phyloP scores from a whole-genome alignment of 371 early-diverging fungal genomes.

The Mortierella sp. region DNA sequence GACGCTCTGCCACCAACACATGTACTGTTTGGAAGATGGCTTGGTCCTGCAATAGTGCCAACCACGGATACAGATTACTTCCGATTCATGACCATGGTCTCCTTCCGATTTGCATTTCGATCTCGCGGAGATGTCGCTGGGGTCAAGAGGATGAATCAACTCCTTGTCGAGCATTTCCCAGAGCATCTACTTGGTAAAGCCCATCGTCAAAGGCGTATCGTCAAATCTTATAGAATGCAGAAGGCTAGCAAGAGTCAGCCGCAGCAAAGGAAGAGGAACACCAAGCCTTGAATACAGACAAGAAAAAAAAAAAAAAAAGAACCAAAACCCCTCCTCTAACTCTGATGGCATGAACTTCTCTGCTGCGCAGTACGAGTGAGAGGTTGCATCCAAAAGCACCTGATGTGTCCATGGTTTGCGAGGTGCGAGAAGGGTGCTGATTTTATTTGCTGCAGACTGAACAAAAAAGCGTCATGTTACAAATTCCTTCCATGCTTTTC shows the following conservation, averaged over 20 bases:
- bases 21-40: conserved; percentile 22
- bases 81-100: conserved; percentile 18
- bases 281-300: background rate
- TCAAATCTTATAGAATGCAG: background rate
- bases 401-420: no score
- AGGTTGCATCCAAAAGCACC: no score
- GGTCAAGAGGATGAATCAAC: conserved; percentile 22
- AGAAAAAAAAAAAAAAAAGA: background rate
- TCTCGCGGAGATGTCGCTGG: conserved; percentile 24
- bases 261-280: background rate
- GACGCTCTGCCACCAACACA: conserved; percentile 8
- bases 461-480: no score
- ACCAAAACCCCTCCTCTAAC: no score
- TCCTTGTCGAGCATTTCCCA: conserved; percentile 24
- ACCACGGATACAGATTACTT: conserved; percentile 26
- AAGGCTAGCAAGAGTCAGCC: background rate
- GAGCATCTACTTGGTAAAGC: conserved; percentile 8
- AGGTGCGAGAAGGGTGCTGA: no score
- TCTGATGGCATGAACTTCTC: no score
- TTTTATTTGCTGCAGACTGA: no score
- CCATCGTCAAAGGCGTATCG: conserved; percentile 10
- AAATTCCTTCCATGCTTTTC: no score
- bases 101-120: conserved; percentile 30
- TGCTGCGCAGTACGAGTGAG: no score
- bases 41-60: conserved; percentile 13